Evolutionary conservation across 2,329 filamentous ascomycete genomes (phyloP), one percentile per base, ranked within the genome.

Genomic region (Talaromyces sp.): DNA sequence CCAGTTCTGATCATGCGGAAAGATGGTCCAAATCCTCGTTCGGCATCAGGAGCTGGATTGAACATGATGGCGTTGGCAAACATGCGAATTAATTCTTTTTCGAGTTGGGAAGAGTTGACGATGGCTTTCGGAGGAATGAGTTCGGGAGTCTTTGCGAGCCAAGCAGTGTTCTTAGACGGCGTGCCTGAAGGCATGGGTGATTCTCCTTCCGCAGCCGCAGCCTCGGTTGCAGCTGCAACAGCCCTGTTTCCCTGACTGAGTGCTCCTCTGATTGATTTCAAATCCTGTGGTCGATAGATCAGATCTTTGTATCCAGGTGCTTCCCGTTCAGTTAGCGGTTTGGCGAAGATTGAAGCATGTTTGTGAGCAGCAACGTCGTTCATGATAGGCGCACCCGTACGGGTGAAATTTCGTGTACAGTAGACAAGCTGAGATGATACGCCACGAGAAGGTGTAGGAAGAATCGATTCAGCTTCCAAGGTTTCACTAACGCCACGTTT

Each of bases 41-140:
- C 89, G 28, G 87, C 84, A 66, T 90, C 82, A 0, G 89, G 87
- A 66, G 96, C 91, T 0, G 90, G 88, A 69, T 98, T 98, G 81
- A 96, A 99, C 95, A 99, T 98, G 76, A 97, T 90, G 18, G 95
- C 93, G 71, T 98, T 98, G 68, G 92, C 92, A 75, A 98, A 96
- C 91, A 98, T 97, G 69, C 96, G 90, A 69, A 96, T 91, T 11
- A 98, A 81, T 74, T 98, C 93, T 67, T 92, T 91, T 76, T 98
- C 93, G 16, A 98, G 83, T 74, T 98, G 95, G 1, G 89, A 87
- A 58, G 90, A 93, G 75, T 98, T 98, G 75, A 98, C 91, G 69
- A 98, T 96, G 21, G 88, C 91, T 69, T 88, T 91, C 0, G 95
- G 93, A 2, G 93, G 91, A 2, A 93, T 83, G 28, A 96, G 81